Base-by-base conservation (phyloP, 768 basidiomycete genomes). In the Tulasnella calospora region DNA sequence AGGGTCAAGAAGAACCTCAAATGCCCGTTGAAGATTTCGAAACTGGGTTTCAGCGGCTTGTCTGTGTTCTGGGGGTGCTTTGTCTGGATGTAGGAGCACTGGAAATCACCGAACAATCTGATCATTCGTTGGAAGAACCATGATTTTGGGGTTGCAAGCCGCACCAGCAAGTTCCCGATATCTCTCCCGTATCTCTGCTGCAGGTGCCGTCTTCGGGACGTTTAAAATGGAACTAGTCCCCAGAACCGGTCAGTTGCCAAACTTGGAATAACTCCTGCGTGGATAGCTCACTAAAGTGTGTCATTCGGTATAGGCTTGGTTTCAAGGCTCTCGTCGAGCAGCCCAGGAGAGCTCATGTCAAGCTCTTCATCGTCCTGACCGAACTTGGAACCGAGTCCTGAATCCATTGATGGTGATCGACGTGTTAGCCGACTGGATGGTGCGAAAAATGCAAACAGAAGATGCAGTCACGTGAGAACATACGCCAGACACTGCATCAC, bases 11-110 rank as follows among this genome's bases (percentile, higher is more conserved):
- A 79, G 71, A 38, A 79, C 78, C 51, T 73, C 74, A 41, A 79
- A 79, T 33, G 79, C 79, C 36, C 74, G n/a, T 23, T 79, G 36
- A 8, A 79, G 79, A 41, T 78, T 38, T 19, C 73, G 44, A 41
- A 78, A 79, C 44, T 79, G 36, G 1, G 76, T 51, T 33, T 79
- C 70, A 10, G 78, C 78, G 7, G 61, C 47, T 19, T 46, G 21
- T 36, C 51, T 67, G 15, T 69, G 78, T 55, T 79, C 46, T 13
- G 27, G 74, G 10, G 71, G 35, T 17, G 72, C 69, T 57, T 79
- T 79, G 55, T 79, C 78, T 55, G 78, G 78, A n/a, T 79, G 78
- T 23, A 79, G 46, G 36, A 79, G 40, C 19, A 79, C 78, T 79
- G 21, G 30, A 72, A 71, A 46, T 67, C 27, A 67, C 61, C 61